A percentile compares a stretch with the other conserved stretches of the same genome.
phyloP scores from a whole-genome alignment of 1,284 basidiomycete species.

The Rhodotorula sp. region DNA sequence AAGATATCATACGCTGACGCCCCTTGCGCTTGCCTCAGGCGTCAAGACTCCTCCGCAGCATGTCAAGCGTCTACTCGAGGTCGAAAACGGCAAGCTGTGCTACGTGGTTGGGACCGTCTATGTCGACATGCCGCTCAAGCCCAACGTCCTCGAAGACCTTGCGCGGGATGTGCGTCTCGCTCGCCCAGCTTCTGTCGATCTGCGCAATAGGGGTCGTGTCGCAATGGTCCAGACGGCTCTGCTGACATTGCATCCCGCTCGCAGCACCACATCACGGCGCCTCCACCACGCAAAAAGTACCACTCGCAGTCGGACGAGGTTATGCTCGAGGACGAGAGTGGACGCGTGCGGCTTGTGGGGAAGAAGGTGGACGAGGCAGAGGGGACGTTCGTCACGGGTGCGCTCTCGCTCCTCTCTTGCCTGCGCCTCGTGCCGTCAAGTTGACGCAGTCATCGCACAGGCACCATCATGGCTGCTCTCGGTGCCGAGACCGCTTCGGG shows the following conservation, averaged over 20 bases:
- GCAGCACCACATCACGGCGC: conserved; percentile 85
- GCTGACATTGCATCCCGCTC: background rate
- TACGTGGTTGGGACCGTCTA: conserved; percentile 94
- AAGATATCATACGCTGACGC: background rate
- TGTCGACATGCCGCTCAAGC: conserved; percentile 97
- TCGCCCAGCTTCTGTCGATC: background rate
- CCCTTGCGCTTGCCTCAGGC: conserved; percentile 10
- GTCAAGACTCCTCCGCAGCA: conserved; percentile 67
- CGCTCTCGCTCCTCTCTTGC: conserved; percentile 2
- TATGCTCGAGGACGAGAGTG: conserved; percentile 94
- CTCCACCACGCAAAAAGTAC: conserved; percentile 71
- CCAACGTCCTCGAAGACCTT: conserved; percentile 93
- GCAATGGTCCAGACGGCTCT: too few relatives aligned
- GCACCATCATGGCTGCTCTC: conserved; percentile 83
- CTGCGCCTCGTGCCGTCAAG: background rate
- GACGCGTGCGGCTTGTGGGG: conserved; percentile 84
- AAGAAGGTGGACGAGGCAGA: conserved; percentile 54
- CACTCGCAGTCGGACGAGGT: conserved; percentile 75
- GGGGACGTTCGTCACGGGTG: conserved; percentile 72
- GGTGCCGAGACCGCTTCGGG: conserved; percentile 85
- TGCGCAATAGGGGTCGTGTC: background rate
- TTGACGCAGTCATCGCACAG: conserved; percentile 37
- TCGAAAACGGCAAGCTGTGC: conserved; percentile 78
- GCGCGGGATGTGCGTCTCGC: conserved; percentile 73
- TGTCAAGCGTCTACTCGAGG: conserved; percentile 82